phyloP scores from a whole-genome alignment of 441 rosid genomes.

The Pelargonium myrrhifolium region DNA sequence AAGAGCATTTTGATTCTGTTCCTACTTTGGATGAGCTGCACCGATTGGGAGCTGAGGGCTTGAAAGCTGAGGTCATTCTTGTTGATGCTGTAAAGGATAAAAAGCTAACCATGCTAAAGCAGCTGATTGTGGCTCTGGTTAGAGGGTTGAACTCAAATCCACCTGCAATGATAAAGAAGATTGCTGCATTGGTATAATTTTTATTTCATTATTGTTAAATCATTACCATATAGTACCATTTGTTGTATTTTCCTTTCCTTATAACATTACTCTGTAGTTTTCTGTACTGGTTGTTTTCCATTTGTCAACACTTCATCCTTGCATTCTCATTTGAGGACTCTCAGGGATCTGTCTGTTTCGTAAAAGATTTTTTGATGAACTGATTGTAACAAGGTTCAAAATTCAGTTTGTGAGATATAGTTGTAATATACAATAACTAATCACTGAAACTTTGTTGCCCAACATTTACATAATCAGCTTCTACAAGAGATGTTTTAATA shows the following conservation, averaged over 20 bases:
- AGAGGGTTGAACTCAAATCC: constrained; percentile 89
- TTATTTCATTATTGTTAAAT: constrained; percentile 17
- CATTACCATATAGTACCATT: neutral
- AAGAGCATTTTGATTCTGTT: constrained; percentile 60
- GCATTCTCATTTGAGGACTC: neutral
- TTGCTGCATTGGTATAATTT: constrained; percentile 78
- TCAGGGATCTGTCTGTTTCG: neutral
- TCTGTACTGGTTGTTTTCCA: neutral
- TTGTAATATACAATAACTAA: neutral
- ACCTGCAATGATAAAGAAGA: constrained; percentile 82
- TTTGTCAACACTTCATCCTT: neutral
- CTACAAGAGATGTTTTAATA: constrained; percentile 5
- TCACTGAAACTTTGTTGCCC: constrained; percentile 2
- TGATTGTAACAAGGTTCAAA: constrained; percentile 4
- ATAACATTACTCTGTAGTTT: neutral
- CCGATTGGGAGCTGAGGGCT: constrained; percentile 70
- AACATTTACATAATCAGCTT: neutral
- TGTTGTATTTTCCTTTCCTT: neutral
- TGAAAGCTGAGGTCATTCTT: constrained; percentile 74
- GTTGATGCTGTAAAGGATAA: constrained; percentile 87
- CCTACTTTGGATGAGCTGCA: constrained; percentile 87
- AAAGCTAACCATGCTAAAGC: constrained; percentile 87
- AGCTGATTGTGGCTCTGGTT: constrained; percentile 66
- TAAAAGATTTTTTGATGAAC: neutral
- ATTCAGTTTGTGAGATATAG: neutral